Conservation (phyloP, 2,329 filamentous ascomycete species). For the Penicillium sp. region DNA sequence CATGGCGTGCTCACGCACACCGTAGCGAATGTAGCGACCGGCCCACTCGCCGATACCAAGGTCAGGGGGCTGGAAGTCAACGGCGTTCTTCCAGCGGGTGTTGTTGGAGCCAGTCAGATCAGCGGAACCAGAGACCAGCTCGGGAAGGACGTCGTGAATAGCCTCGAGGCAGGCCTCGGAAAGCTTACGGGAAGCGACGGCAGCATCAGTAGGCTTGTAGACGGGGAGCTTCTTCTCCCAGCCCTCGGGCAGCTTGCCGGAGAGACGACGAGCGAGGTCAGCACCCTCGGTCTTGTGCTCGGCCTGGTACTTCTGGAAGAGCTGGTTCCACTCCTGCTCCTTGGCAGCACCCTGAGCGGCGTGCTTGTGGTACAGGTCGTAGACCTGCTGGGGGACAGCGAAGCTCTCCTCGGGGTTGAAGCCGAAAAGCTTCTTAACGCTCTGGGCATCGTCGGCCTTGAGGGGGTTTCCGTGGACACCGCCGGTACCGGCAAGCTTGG, state of each 20-base stretch:
- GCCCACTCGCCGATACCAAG: slow-evolving; percentile 83
- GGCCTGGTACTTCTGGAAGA: slow-evolving; percentile 80
- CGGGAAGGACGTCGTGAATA: slow-evolving; percentile 77
- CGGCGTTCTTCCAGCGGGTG: slow-evolving; percentile 94
- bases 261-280: slow-evolving; percentile 77
- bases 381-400: slow-evolving; percentile 89
- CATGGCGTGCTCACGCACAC: slow-evolving; percentile 54
- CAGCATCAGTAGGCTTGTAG: slow-evolving; percentile 81
- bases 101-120: slow-evolving; percentile 98
- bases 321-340: slow-evolving; percentile 93
- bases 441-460: slow-evolving; percentile 89
- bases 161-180: slow-evolving; percentile 91
- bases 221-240: slow-evolving; percentile 93
- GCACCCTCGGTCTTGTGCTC: slow-evolving; percentile 74
- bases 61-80: slow-evolving; percentile 93
- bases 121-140: slow-evolving; percentile 92
- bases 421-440: slow-evolving; percentile 91
- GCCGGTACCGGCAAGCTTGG: slow-evolving; percentile 85
- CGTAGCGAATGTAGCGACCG: slow-evolving; percentile 72
- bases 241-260: slow-evolving; percentile 82
- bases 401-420: slow-evolving; percentile 95
- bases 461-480: slow-evolving; percentile 95
- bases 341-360: slow-evolving; percentile 79
- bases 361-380: slow-evolving; percentile 84
- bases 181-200: slow-evolving; percentile 90